Conservation (phyloP, 345 rosid genomes). For the Eucalyptus albens region DNA sequence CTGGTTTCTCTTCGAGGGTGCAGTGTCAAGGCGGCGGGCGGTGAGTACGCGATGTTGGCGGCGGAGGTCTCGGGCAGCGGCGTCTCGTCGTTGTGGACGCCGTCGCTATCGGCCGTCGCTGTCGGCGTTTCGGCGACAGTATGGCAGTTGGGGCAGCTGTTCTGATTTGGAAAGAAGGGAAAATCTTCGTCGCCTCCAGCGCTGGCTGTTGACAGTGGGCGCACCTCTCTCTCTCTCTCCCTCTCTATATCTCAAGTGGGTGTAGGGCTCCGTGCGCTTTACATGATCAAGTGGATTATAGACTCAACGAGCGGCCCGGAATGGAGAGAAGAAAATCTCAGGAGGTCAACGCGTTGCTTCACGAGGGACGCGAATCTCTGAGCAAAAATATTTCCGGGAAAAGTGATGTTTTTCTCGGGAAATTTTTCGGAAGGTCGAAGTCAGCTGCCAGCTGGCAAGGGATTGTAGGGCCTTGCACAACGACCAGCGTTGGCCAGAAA, state of each 20-base stretch:
- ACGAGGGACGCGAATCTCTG: too few relatives aligned
- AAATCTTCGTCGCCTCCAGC: too few relatives aligned
- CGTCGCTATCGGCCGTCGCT: not conserved
- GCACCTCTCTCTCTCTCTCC: too few relatives aligned
- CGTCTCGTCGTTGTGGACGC: not conserved
- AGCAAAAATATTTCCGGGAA: too few relatives aligned
- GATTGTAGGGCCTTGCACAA: too few relatives aligned
- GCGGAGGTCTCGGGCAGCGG: not conserved
- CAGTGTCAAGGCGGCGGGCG: slow-evolving; percentile 1
- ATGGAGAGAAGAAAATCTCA: not conserved
- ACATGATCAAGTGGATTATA: not conserved
- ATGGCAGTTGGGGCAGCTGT: not conserved
- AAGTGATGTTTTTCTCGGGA: too few relatives aligned
- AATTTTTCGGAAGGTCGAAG: not conserved
- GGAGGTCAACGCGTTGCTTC: too few relatives aligned
- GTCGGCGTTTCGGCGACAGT: not conserved
- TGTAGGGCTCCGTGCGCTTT: not conserved
- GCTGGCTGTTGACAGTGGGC: too few relatives aligned
- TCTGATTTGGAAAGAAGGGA: not conserved
- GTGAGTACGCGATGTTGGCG: not conserved
- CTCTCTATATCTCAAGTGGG: too few relatives aligned
- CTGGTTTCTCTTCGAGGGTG: not conserved
- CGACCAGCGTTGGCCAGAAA: too few relatives aligned
- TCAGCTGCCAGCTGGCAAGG: too few relatives aligned
- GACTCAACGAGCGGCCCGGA: not conserved